These are phyloP conservation scores for Exophiala alcalophila DNA, from an alignment of 2,329 filamentous ascomycete species.

Conservation along the genomic window DNA sequence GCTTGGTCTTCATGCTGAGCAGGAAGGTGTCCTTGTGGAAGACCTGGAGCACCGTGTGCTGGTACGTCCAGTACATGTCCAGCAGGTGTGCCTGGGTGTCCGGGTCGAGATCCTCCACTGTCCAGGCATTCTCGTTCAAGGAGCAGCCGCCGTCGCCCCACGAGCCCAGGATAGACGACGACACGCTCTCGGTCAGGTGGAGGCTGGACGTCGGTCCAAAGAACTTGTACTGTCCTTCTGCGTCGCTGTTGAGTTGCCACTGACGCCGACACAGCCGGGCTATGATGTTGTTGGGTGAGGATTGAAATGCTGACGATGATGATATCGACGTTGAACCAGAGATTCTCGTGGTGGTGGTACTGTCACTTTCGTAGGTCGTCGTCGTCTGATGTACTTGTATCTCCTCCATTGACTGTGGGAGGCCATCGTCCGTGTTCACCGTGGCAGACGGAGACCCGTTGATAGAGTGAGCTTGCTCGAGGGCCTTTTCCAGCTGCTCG, in stretches of 20 bases:
- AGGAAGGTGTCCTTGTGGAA: conserved; percentile 5
- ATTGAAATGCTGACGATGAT: neutral
- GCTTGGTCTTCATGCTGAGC: conserved; percentile 1
- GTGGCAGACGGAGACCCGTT: neutral
- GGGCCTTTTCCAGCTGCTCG: conserved; percentile 18
- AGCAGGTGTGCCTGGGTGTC: conserved; percentile 14
- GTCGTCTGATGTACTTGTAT: neutral
- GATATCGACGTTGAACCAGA: neutral
- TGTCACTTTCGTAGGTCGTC: conserved; percentile 1
- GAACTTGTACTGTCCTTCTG: conserved; percentile 12
- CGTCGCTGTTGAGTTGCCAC: conserved; percentile 13
- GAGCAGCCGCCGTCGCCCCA: conserved; percentile 2
- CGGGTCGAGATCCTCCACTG: conserved; percentile 15
- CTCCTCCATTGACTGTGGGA: too few relatives aligned
- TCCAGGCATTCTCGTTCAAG: conserved; percentile 2
- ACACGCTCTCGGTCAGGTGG: conserved; percentile 12
- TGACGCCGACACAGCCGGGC: conserved; percentile 7
- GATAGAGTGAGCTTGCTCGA: conserved; percentile 10
- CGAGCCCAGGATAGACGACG: conserved; percentile 4
- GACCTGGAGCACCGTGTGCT: conserved; percentile 3
- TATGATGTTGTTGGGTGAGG: conserved; percentile 9
- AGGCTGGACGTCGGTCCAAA: conserved; percentile 12
- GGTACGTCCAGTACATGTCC: conserved; percentile 5
- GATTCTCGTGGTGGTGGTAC: neutral
- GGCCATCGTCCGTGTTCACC: too few relatives aligned